Evolutionary conservation across 192 early-diverging fungal species (phyloP), one percentile per base, ranked within the genome.

Genomic region (Kickxella alabastrina): DNA sequence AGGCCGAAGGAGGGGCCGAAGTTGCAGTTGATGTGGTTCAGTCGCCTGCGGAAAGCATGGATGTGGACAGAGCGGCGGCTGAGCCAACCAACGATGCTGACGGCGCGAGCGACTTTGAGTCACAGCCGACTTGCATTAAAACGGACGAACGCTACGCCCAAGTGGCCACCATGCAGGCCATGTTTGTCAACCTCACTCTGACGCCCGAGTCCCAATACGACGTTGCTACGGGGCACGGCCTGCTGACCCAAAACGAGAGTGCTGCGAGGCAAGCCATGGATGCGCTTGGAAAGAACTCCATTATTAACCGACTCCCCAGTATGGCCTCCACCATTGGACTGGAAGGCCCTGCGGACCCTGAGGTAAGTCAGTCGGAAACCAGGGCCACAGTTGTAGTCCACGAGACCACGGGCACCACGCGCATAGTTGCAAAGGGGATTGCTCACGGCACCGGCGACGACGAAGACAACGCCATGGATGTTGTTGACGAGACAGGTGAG

Each of bases 141-240:
- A 12, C 37, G 6, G 21, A 26, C 2, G 21, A 18, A n/a, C 32
- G 18, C 38, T 64, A 68, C 26, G 72, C 56, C 24, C 48, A 62
- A 12, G 12, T 52, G 9, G 54, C 57, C 9, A 29, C 29, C 15
- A 26, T 65, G 53, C 65, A 60, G 44, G 52, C 72, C 7, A 57
- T 57, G 41, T 17, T 64, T 4, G 31, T 54, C 15, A 68, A 75
- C n/a, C 44, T 75, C 10, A 52, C 51, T 12, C 44, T 75, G 42
- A 64, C 72, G 5, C 72, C 72, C 9, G 39, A 52, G 18, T 34
- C 57, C 22, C 54, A 68, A 36, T 75, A 75, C 32, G 54, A 54
- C 14, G 72, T 57, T 6, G 41, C 37, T 1, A 32, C 22, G 1
- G 72, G 65, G 2, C 52, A 68, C 13, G 12, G 14, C 36, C 37